Conservation (phyloP, 2,329 filamentous ascomycete genomes). For the Aspergillus hortae region DNA sequence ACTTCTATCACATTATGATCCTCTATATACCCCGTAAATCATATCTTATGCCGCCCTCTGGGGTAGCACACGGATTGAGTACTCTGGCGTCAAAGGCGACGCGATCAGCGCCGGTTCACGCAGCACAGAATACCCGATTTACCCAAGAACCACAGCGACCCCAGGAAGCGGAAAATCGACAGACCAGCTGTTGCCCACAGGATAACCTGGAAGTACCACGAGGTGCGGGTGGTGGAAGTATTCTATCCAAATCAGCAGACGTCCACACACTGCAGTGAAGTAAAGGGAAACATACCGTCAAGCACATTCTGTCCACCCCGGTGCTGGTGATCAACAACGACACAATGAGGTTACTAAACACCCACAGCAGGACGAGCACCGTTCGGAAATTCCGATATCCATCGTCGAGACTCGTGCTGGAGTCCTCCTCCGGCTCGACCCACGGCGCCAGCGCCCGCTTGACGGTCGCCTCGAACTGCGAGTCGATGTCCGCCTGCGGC, state of each 20-base stretch:
- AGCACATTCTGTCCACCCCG: constrained; percentile 76
- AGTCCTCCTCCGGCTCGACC: constrained; percentile 71
- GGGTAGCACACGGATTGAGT: no score
- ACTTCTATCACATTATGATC: background rate
- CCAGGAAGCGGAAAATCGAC: constrained; percentile 82
- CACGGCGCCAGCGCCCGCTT: constrained; percentile 87
- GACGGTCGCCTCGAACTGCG: constrained; percentile 92
- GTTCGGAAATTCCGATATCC: constrained; percentile 99
- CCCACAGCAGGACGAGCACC: constrained; percentile 87
- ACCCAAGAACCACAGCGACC: constrained; percentile 91
- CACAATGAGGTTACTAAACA: constrained; percentile 90
- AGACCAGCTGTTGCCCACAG: constrained; percentile 84
- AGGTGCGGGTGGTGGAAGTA: constrained; percentile 69
- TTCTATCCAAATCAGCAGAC: constrained; percentile 44
- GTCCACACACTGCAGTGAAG: background rate
- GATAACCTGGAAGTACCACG: constrained; percentile 85
- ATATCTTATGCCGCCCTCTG: background rate
- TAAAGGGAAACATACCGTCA: constrained; percentile 64
- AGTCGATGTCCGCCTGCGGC: constrained; percentile 96
- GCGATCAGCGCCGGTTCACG: constrained; percentile 20
- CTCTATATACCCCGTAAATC: constrained; percentile 1
- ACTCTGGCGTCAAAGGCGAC: no score
- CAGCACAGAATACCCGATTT: constrained; percentile 95
- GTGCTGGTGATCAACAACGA: constrained; percentile 73
- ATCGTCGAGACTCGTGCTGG: constrained; percentile 75